Evolutionary conservation across 495 filamentous ascomycete species (phyloP), one percentile per base, ranked within the genome.

Genomic region (Tetracladium setigerum): DNA sequence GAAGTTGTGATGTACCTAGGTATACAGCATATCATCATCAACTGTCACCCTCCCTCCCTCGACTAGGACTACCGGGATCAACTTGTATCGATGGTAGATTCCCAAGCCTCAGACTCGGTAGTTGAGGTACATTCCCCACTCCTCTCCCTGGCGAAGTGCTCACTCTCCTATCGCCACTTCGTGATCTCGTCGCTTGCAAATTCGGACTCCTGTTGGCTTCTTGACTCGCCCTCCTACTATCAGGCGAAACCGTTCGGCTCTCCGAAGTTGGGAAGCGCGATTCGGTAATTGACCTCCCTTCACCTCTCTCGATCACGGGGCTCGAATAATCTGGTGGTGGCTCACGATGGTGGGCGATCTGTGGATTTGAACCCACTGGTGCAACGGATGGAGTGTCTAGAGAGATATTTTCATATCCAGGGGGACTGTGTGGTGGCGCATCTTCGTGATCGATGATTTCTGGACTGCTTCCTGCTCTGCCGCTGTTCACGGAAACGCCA

Each of bases 391-490:
- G 56, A 48, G 42, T 62, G 34, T 68, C 68, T 19, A 78, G 49
- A 47, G 68, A 71, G 4, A 78, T 72, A 37, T 77, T 71, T 47
- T 78, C 75, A 52, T 78, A 78, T 13, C 66, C 73, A 1, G 75
- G 75, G 1, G 70, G 70, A 17, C 46, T 51, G 44, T 62, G 47
- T 2, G 63, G 67, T 6, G 73, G 73, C 60, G 79, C 67, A 48
- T 67, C 58, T 49, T 61, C 38, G 58, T 57, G 32, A 43, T 56
- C 50, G 56, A 65, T 51, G 58, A 59, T 53, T 40, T 59, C 57
- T 9, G 57, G 57, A 39, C 53, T 56, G 31, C 57, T 59, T 39
- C 53, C 55, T 30, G 54, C 58, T 48, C 52, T 36, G n/a, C 41
- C 46, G 15, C 41, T 44, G 15, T 14, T 38, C 33, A 36, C 10